Evolutionary conservation across 2,329 filamentous ascomycete species (phyloP).

Genomic region (Pyricularia pennisetigena): DNA sequence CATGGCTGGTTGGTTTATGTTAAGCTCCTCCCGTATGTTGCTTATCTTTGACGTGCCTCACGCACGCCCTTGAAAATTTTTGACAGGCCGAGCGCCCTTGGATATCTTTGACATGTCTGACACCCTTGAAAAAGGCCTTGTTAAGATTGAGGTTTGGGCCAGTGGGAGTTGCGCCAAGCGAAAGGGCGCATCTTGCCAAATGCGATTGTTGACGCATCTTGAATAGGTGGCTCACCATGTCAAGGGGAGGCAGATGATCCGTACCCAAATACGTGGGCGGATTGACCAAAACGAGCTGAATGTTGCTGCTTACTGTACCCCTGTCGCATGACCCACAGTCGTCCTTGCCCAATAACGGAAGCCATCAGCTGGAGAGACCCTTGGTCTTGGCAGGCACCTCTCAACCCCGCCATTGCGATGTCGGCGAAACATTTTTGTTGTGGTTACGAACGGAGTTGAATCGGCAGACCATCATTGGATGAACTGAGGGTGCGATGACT

Average conservation of each 20-base stretch:
- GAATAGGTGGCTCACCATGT: no score
- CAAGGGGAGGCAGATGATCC: no score
- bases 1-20: not conserved
- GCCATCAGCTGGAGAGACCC: not conserved
- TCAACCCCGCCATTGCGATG: constrained; percentile 3
- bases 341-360: not conserved
- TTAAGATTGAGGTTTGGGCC: no score
- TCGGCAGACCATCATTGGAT: not conserved
- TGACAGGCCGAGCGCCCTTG: no score
- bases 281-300: no score
- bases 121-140: no score
- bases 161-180: not conserved
- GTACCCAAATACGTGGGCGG: no score
- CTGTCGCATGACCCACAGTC: not conserved
- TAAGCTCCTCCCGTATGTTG: not conserved
- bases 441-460: not conserved
- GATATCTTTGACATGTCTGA: no score
- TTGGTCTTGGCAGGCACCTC: not conserved
- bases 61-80: not conserved
- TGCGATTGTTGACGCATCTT: not conserved
- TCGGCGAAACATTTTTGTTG: not conserved
- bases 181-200: not conserved
- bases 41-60: not conserved
- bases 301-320: not conserved
- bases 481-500: not conserved